A percentile compares a stretch with the other conserved stretches of the same genome.
phyloP scores from a whole-genome alignment of 2,329 filamentous ascomycete species.

The Colletotrichum incanum region DNA sequence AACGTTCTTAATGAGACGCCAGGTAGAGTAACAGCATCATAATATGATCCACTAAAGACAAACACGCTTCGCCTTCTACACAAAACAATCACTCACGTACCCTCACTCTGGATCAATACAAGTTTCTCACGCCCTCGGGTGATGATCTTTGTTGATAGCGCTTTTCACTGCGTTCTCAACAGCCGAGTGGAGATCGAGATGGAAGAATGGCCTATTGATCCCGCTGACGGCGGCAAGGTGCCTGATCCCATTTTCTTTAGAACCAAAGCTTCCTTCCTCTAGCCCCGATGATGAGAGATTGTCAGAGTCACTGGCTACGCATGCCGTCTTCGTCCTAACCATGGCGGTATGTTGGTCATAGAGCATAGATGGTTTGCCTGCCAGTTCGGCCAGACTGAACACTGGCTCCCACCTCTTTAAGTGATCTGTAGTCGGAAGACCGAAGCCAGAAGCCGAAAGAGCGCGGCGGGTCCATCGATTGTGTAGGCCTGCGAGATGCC shows the following conservation, averaged over 20 bases:
- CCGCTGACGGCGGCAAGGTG: slow-evolving; percentile 51
- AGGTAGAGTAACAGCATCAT: neutral
- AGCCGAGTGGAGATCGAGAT: slow-evolving; percentile 61
- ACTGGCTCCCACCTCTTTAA: slow-evolving; percentile 34
- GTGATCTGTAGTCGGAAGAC: slow-evolving; percentile 52
- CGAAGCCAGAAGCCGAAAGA: slow-evolving; percentile 70
- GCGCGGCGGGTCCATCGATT: slow-evolving; percentile 73
- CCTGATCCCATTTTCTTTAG: slow-evolving; percentile 8
- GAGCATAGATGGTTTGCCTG: slow-evolving; percentile 20
- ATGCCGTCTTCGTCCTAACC: neutral
- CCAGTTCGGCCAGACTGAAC: slow-evolving; percentile 46
- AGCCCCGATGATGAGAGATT: neutral
- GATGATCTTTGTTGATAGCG: slow-evolving; percentile 6
- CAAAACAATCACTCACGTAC: neutral
- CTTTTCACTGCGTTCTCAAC: slow-evolving; percentile 53
- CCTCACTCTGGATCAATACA: too few relatives aligned
- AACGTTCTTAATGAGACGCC: neutral
- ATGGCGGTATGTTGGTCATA: neutral
- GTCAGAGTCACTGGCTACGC: neutral
- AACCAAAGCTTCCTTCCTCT: slow-evolving; percentile 8
- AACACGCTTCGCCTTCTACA: neutral
- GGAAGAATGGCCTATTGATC: slow-evolving; percentile 64
- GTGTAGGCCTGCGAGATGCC: slow-evolving; percentile 68
- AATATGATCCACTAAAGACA: neutral
- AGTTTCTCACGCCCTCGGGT: neutral